Evolutionary conservation across 108 stramenopile genomes (phyloP).

Genomic region (Nannochloropsis salina): DNA sequence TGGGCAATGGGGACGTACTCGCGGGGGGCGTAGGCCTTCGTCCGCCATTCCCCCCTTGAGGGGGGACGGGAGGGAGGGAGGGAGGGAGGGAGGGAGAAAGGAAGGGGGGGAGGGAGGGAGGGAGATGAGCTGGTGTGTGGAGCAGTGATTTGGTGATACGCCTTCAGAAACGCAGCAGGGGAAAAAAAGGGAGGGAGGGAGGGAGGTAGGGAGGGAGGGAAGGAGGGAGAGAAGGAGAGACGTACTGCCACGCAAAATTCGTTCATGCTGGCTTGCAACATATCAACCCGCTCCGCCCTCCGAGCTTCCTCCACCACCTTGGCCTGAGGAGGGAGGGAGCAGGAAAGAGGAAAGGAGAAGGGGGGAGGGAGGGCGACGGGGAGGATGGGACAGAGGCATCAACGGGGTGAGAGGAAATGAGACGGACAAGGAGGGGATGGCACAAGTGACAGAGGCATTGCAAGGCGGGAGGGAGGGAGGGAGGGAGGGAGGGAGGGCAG

Average conservation of each 20-base stretch:
- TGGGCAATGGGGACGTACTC: neutral
- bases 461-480: no score
- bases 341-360: neutral
- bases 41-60: slow-evolving; percentile 23
- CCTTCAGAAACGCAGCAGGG: no score
- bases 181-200: no score
- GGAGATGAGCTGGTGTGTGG: no score
- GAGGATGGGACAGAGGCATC: no score
- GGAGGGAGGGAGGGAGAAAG: no score
- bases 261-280: neutral
- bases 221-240: neutral
- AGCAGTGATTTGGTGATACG: no score
- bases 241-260: neutral
- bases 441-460: no score
- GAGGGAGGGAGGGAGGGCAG: no score
- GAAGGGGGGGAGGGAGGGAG: no score
- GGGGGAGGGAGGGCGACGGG: neutral
- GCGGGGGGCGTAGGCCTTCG: slow-evolving; percentile 19
- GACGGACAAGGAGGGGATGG: no score
- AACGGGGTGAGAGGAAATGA: no score
- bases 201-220: neutral
- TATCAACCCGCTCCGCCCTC: neutral
- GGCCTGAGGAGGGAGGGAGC: neutral
- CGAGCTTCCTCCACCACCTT: neutral
- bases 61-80: neutral